Conservation (phyloP, 2,329 filamentous ascomycete genomes). For the Trichophyton verrucosum region DNA sequence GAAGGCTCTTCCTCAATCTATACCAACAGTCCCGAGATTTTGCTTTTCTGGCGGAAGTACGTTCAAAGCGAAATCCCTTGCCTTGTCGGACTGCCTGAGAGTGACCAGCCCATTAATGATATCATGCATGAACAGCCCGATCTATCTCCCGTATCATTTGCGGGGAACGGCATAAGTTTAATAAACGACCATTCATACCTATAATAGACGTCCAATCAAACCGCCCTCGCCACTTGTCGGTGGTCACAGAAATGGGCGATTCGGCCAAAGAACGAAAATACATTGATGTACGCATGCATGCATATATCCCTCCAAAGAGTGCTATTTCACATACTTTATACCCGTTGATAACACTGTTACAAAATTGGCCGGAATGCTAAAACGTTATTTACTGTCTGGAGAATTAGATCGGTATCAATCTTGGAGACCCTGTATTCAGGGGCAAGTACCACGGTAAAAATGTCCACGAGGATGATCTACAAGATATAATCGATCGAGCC, state of each 20-base stretch:
- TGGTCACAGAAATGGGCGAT: constrained; percentile 23
- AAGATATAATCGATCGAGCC: constrained; percentile 65
- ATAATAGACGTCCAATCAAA: neutral
- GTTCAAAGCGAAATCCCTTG: neutral
- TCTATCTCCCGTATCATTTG: neutral
- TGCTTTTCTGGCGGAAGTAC: neutral
- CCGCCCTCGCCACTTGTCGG: neutral
- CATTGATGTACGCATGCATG: constrained; percentile 32
- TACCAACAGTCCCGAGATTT: neutral
- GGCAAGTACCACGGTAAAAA: constrained; percentile 73
- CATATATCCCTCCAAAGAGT: neutral
- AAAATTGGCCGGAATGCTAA: neutral
- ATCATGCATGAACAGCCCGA: neutral
- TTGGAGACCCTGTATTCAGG: constrained; percentile 81
- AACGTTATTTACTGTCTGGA: neutral
- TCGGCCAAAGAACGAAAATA: constrained; percentile 29
- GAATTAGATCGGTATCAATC: constrained; percentile 73
- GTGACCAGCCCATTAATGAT: neutral
- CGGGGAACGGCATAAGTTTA: neutral
- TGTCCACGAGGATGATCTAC: constrained; percentile 35
- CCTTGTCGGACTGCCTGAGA: neutral
- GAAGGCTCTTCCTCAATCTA: no score
- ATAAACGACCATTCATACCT: neutral
- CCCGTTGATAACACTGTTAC: neutral
- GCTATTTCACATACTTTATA: neutral